Evolutionary conservation across 2,329 filamentous ascomycete species (phyloP), one percentile per base, ranked within the genome.

Genomic region (Stemphylium beticola): DNA sequence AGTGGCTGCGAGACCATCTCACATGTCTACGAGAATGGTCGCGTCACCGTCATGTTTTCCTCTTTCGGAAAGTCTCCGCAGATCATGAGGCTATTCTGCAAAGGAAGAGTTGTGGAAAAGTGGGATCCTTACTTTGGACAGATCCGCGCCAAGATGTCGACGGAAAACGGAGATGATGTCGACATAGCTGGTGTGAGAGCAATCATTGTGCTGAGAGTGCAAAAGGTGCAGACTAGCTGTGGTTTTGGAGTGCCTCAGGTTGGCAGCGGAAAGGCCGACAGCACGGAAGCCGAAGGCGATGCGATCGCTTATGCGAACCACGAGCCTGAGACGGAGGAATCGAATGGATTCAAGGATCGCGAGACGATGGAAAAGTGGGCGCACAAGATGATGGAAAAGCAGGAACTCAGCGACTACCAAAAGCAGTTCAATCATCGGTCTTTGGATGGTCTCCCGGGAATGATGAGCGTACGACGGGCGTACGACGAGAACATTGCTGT

Each of bases 1-100:
- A 90, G 87, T 29, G 90, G 90, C 20, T 87, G 82, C 67, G 90
- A 93, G 77, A 93, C 90, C 3, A 87, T 93, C 56, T 81, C 85
- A 4, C 90, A 93, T 67, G 75, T 91, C 10, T 87, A 91, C 69
- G 90, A 93, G 68, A 93, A 93, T 65, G 88, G 87, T 26, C 83
- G 90, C 14, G 82, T 90, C 15, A 91, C 88, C 5, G 76, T 93
- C 67, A 87, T 92, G 82, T 91, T 92, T 76, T 88, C 83, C 71
- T 86, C 84, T 18, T 90, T 89, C 59, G 84, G 82, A 1, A 62
- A 77, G 4, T 68, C 77, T 0, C 87, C 87, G 14, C 79, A 85
- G 49, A 90, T 90, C 65, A 69, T 89, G 71, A 78, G 87, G 4
- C 78, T 89, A 44, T 89, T 87, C 69, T 88, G 87, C 69, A 79